phyloP scores from a whole-genome alignment of 768 basidiomycete species.

The Phylloporus scabripes region DNA sequence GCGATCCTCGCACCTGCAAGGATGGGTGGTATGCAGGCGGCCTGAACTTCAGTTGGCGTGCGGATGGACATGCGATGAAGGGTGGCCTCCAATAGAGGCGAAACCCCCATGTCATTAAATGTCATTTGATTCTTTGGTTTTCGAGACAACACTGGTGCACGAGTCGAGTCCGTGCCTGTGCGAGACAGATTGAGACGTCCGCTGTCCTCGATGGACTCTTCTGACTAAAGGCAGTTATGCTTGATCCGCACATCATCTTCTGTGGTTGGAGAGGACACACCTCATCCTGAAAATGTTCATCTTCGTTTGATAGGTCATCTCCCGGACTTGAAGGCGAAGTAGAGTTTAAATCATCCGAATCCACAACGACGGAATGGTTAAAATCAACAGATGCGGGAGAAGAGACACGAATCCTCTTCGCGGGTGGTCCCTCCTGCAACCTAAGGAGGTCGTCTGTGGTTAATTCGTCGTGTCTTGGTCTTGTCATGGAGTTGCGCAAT shows the following conservation, averaged over 20 bases:
- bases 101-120: constrained; percentile 59
- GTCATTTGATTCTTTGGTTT: constrained; percentile 18
- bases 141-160: constrained; percentile 5
- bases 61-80: constrained; percentile 81
- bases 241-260: background rate
- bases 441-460: constrained; percentile 46
- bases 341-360: constrained; percentile 5
- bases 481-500: constrained; percentile 8
- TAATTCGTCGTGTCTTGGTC: constrained; percentile 18
- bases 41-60: constrained; percentile 81
- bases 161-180: constrained; percentile 12
- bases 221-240: background rate
- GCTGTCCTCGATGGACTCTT: constrained; percentile 8
- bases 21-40: constrained; percentile 84
- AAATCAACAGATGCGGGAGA: constrained; percentile 1
- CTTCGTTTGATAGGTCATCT: constrained; percentile 17
- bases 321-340: constrained; percentile 2
- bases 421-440: constrained; percentile 37
- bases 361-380: background rate
- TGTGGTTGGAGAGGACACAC: constrained; percentile 5
- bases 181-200: constrained; percentile 21
- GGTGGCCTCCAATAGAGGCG: constrained; percentile 52
- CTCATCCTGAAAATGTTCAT: constrained; percentile 14
- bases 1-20: constrained; percentile 50
- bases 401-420: constrained; percentile 32